Evolutionary conservation across 192 early-diverging fungal genomes (phyloP).

Genomic region (Helicostylum pulchrum): DNA sequence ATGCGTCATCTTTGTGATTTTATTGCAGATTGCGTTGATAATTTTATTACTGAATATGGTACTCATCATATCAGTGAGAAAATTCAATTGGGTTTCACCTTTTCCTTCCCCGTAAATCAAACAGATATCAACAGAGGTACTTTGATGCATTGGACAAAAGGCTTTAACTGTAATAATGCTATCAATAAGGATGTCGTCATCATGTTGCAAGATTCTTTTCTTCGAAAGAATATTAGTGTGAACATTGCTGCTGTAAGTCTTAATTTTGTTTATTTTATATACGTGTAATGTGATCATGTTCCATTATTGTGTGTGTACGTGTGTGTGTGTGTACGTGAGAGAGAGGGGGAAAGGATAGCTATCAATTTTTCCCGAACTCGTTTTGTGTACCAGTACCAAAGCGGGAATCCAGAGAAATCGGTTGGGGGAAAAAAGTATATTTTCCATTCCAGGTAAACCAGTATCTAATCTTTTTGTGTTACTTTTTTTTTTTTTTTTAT

Average conservation of each 20-base stretch:
- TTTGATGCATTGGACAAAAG: slow-evolving; percentile 84
- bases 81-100: slow-evolving; percentile 85
- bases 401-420: not conserved
- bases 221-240: slow-evolving; percentile 69
- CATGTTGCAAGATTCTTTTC: slow-evolving; percentile 78
- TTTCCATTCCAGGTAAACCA: not conserved
- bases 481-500: not conserved
- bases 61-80: slow-evolving; percentile 42
- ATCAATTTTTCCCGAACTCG: not conserved
- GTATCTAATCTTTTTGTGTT: not conserved
- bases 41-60: slow-evolving; percentile 65
- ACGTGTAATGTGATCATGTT: not conserved
- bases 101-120: slow-evolving; percentile 92
- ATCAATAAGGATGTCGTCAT: slow-evolving; percentile 75
- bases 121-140: slow-evolving; percentile 67
- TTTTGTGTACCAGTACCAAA: not conserved
- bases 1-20: slow-evolving; percentile 71
- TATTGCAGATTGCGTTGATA: slow-evolving; percentile 79
- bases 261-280: not conserved
- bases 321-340: too few species aligned
- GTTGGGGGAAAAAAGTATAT: not conserved
- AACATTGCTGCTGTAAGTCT: slow-evolving; percentile 46
- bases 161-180: slow-evolving; percentile 72
- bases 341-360: not conserved
- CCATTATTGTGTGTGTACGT: not conserved